Evolutionary conservation across 1,284 basidiomycete genomes (phyloP), one percentile per base, ranked within the genome.

Genomic region (Leccinum subfulvum): DNA sequence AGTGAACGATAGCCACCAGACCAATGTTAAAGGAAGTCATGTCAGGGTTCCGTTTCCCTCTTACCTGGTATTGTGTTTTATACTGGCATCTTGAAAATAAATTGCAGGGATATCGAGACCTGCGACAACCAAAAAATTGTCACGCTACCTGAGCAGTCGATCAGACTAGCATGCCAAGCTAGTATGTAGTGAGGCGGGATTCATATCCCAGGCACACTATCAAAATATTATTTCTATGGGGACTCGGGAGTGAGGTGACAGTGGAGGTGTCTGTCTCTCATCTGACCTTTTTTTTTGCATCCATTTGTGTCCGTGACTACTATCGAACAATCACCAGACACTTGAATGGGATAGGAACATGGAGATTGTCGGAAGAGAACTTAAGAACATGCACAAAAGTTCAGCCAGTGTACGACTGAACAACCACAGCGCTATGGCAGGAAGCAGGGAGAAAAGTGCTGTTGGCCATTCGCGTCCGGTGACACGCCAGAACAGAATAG

Each of bases 1-100:
- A 37, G 7, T 53, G 63, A 35, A 57, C 10, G 30, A 33, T 28
- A 55, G 54, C 49, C 18, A 52, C 3, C 18, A 53, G 23, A 28
- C 14, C 21, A 21, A 39, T 16, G 23, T 54, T 16, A 2, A 49
- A 59, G 1, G 57, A 61, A 13, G 26, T 16, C 63, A 65, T 64
- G 14, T 28, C 37, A 28, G 4, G 41, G n/a, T 35, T 16, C 2
- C 14, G 51, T 3, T 57, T 23, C 14, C 9, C 23, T 26, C 33
- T 28, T 37, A 37, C 51, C 21, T n/a, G 7, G 14, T n/a, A 33
- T 18, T 18, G 16, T 5, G 14, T 33, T 30, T 59, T 58, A 59
- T 39, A 37, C 23, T 37, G 23, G 16, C 23, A 57, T 11, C 37
- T 28, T 13, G 41, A 30, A 11, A 28, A 52, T 10, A 14, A 21